Percentiles rank a stretch among this genome's conserved stretches.
Conservation (phyloP, 2,329 filamentous ascomycete genomes). For the Didymosphaeria variabile region DNA sequence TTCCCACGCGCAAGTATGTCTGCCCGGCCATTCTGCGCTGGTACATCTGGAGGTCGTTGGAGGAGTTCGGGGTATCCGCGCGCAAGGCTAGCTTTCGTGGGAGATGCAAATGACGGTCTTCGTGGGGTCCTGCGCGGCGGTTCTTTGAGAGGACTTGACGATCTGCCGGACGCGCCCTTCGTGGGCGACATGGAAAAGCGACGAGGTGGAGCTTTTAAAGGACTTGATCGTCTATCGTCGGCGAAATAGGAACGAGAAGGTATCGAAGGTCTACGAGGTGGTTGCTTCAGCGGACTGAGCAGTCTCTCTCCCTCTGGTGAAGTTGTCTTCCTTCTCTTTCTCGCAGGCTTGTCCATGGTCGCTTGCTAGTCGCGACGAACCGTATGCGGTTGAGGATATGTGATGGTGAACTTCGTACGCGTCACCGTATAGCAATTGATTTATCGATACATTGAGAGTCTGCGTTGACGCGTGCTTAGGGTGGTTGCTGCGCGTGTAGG, state of each 20-base stretch:
- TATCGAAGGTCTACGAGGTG: slow-evolving; percentile 47
- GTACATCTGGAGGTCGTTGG: slow-evolving; percentile 26
- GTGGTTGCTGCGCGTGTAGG: slow-evolving; percentile 6
- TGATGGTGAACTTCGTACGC: slow-evolving; percentile 5
- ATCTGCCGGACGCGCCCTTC: slow-evolving; percentile 20
- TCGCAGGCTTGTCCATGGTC: slow-evolving; percentile 43
- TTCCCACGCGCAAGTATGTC: slow-evolving; percentile 28
- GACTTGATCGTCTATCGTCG: slow-evolving; percentile 39
- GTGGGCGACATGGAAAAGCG: slow-evolving; percentile 13
- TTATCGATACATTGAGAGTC: slow-evolving; percentile 16
- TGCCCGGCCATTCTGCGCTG: slow-evolving; percentile 22
- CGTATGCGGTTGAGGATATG: not conserved
- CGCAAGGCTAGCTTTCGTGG: slow-evolving; percentile 51
- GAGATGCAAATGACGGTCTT: slow-evolving; percentile 50
- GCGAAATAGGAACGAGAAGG: slow-evolving; percentile 32
- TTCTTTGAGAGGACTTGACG: slow-evolving; percentile 40
- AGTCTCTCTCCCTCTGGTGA: slow-evolving; percentile 34
- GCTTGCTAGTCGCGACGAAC: not conserved
- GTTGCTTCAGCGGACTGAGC: slow-evolving; percentile 40
- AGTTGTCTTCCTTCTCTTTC: slow-evolving; percentile 47
- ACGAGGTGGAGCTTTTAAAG: slow-evolving; percentile 25
- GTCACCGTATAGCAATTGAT: slow-evolving; percentile 14
- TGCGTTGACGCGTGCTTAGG: slow-evolving; percentile 2
- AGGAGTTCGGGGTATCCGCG: slow-evolving; percentile 49
- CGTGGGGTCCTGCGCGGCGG: slow-evolving; percentile 46